Base-by-base conservation (phyloP, 352 stramenopile genomes). In the Globisporangium okanoganense region DNA sequence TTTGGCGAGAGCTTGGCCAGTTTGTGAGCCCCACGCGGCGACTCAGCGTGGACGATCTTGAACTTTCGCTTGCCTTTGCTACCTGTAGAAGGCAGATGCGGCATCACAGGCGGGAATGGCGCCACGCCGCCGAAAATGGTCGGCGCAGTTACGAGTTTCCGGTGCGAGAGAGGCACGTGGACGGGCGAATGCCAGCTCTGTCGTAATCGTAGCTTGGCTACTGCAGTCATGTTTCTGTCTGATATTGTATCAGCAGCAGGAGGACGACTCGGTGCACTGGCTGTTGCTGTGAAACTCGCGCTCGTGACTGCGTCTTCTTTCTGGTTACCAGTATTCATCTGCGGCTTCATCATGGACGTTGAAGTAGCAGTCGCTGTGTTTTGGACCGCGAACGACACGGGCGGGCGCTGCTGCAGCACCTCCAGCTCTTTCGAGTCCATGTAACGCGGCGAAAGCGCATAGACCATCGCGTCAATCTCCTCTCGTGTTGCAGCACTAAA, bases 181-280 rank as follows among this genome's bases (percentile, higher is more conserved):
- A 89, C 57, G 2, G 71, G 78, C 1, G 82, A 78, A 40, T 88
- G 64, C 82, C 82, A 92, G 29, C 74, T 82, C 54, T 89, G 80
- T 7, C 54, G 56, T 18, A 49, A 45, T 10, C 36, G 61, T 1
- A 35, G 20, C 10, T 35, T 54, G 8, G 10, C 20, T n/a, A 9
- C 20, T 7, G 7, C 9, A 16, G 49, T 4, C 45, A 20, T 18
- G 29, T 7, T 6, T 41, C 38, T 41, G 40, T 24, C 40, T 5
- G 20, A 24, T 18, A 29, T 12, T 16, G 7, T 13, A 22, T 16
- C 14, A 27, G 18, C 24, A 16, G 20, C 53, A 22, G 40, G 8
- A 27, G 20, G 13, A 40, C 16, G 36, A 20, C 7, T 49, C 18
- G 18, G 7, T 13, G 0, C 12, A 33, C 25, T 27, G 3, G 24